These are phyloP conservation scores for Chlorella sp. DNA, from an alignment of 139 green algal genomes.

Conservation along the genomic window DNA sequence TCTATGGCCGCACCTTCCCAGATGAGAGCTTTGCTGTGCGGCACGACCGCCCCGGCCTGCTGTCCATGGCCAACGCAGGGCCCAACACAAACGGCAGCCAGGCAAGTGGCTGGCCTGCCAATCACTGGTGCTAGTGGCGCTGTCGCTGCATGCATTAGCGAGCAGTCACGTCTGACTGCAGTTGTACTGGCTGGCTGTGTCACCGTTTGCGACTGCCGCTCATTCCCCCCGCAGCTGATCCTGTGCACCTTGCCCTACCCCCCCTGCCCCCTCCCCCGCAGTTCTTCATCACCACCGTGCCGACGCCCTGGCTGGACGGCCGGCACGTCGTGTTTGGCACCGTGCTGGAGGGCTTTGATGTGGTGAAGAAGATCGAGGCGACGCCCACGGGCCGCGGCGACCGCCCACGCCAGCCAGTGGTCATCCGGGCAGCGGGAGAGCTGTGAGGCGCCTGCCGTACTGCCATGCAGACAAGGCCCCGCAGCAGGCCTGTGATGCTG, in stretches of 20 bases:
- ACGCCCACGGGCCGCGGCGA: neutral
- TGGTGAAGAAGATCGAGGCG: constrained; percentile 54
- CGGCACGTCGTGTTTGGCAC: constrained; percentile 81
- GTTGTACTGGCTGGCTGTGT: no score
- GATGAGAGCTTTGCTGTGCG: constrained; percentile 42
- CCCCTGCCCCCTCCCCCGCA: no score
- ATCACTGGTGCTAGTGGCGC: no score
- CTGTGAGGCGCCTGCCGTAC: no score
- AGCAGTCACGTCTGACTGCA: no score
- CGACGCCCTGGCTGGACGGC: constrained; percentile 69
- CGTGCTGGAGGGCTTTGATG: constrained; percentile 76
- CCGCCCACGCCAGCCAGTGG: neutral
- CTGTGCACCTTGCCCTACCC: no score
- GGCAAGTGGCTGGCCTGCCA: no score
- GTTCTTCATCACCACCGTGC: constrained; percentile 66
- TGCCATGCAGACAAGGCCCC: neutral
- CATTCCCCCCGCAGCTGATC: no score
- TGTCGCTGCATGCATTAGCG: no score
- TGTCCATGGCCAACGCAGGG: constrained; percentile 86
- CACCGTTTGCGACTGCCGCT: no score
- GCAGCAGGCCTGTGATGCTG: neutral
- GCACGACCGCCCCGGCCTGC: constrained; percentile 67
- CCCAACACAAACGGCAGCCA: constrained; percentile 60
- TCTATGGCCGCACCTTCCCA: constrained; percentile 52
- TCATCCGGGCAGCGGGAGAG: neutral